These are phyloP conservation scores for Cyclanthera cordifolia DNA, from an alignment of 306 rosid species.

Conservation along the genomic window DNA sequence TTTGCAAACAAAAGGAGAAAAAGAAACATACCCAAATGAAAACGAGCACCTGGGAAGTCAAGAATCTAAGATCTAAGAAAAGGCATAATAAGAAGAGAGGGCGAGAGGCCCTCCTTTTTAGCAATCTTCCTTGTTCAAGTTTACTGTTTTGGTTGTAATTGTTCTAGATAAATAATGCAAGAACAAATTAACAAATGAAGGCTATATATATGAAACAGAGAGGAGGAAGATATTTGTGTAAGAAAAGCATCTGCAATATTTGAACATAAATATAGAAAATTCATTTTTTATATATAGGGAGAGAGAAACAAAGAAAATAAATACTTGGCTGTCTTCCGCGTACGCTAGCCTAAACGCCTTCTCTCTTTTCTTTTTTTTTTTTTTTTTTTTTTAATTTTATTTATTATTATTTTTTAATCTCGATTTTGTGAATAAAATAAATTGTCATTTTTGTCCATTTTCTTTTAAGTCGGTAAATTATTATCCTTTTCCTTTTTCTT, in stretches of 20 bases:
- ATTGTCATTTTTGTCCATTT: constrained; percentile 7
- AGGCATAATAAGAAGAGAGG: constrained; percentile 67
- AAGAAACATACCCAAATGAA: constrained; percentile 35
- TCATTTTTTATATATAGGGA: constrained; percentile 3
- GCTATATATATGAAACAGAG: constrained; percentile 25
- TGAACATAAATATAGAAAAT: constrained; percentile 5
- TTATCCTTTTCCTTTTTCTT: background rate
- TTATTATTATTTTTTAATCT: too few relatives aligned
- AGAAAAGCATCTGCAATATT: constrained; percentile 20
- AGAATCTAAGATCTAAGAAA: constrained; percentile 78
- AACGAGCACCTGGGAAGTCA: constrained; percentile 53
- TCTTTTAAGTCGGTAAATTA: background rate
- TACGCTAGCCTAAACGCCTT: background rate
- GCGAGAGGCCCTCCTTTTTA: constrained; percentile 63
- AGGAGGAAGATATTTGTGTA: constrained; percentile 25
- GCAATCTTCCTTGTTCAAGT: constrained; percentile 19
- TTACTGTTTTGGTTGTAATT: constrained; percentile 22
- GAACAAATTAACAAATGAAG: background rate
- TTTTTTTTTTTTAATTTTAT: too few relatives aligned
- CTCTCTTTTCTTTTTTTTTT: background rate
- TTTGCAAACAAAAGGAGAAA: background rate
- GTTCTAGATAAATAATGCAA: constrained; percentile 26
- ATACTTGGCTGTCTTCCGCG: constrained; percentile 12
- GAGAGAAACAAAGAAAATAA: background rate
- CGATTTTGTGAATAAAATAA: background rate